A percentile compares a stretch with the other conserved stretches of the same genome.
Conservation (phyloP, 1,284 basidiomycete genomes). For the Malassezia psittaci region DNA sequence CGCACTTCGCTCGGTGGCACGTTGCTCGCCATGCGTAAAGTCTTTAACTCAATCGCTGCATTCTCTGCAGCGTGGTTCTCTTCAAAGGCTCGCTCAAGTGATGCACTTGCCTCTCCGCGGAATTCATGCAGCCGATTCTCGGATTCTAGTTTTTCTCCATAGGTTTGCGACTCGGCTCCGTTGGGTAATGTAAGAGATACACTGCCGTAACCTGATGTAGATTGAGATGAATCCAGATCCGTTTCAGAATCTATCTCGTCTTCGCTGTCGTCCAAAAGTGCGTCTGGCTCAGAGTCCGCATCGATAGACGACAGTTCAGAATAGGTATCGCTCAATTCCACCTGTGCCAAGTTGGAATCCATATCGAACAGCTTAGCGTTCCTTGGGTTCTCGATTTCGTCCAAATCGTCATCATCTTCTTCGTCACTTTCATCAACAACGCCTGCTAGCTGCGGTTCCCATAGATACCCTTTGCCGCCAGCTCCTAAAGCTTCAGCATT, state of each 20-base stretch:
- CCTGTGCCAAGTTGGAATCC: conserved; percentile 21
- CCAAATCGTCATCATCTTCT: conserved; percentile 21
- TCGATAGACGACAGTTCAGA: conserved; percentile 37
- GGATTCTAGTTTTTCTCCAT: conserved; percentile 29
- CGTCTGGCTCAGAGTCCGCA: conserved; percentile 21
- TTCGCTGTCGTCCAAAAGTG: conserved; percentile 20
- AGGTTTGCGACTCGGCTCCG: conserved; percentile 25
- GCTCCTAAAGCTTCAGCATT: conserved; percentile 24
- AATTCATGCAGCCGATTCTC: conserved; percentile 56
- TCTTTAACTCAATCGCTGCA: conserved; percentile 82
- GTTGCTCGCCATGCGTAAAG: conserved; percentile 83
- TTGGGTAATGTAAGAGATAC: conserved; percentile 24
- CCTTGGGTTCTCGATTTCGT: conserved; percentile 27
- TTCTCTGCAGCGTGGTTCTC: conserved; percentile 83
- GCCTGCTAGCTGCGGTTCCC: conserved; percentile 26
- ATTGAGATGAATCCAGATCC: conserved; percentile 16
- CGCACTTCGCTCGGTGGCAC: conserved; percentile 67
- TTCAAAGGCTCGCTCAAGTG: conserved; percentile 76
- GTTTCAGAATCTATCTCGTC: conserved; percentile 16
- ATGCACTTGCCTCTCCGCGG: conserved; percentile 63
- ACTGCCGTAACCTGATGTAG: conserved; percentile 21
- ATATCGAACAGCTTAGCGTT: conserved; percentile 29
- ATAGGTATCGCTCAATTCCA: conserved; percentile 22
- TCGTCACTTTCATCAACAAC: conserved; percentile 2
- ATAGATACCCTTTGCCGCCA: conserved; percentile 28